phyloP scores from a whole-genome alignment of 441 rosid genomes.

The Corymbia citriodora region DNA sequence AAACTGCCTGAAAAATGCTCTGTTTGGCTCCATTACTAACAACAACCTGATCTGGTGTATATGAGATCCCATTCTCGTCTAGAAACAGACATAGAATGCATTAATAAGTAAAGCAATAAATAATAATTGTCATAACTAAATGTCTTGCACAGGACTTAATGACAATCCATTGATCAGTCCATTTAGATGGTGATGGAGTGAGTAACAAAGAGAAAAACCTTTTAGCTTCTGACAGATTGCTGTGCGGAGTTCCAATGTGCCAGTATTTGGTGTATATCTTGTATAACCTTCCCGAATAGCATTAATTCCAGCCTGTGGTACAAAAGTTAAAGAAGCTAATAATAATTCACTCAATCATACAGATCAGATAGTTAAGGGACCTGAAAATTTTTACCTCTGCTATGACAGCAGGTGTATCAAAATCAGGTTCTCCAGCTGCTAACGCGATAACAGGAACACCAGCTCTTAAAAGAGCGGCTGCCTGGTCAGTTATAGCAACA shows the following conservation, averaged over 20 bases:
- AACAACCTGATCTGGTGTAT: conserved; percentile 74
- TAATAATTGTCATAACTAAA: not conserved
- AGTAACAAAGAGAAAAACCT: conserved; percentile 31
- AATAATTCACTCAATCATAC: not conserved
- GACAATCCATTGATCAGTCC: not conserved
- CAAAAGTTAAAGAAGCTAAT: not conserved
- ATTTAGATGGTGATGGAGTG: not conserved
- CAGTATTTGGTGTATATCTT: conserved; percentile 86
- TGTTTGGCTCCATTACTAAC: conserved; percentile 99
- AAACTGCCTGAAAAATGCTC: conserved; percentile 65
- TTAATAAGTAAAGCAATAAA: not conserved
- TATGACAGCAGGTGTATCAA: conserved; percentile 73
- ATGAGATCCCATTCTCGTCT: conserved; percentile 89
- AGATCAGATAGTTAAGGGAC: not conserved
- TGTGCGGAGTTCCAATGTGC: conserved; percentile 67
- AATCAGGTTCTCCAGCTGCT: conserved; percentile 99
- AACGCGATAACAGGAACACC: conserved; percentile 84
- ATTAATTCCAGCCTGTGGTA: conserved; percentile 74
- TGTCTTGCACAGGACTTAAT: not conserved
- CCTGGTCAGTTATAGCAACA: conserved; percentile 85
- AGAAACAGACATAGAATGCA: not conserved
- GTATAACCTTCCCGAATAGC: conserved; percentile 93
- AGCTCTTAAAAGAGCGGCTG: conserved; percentile 79
- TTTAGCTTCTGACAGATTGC: conserved; percentile 78
- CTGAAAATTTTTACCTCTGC: conserved; percentile 48